Conservation (phyloP, 257 asterid species). For the Cruciata laevipes region DNA sequence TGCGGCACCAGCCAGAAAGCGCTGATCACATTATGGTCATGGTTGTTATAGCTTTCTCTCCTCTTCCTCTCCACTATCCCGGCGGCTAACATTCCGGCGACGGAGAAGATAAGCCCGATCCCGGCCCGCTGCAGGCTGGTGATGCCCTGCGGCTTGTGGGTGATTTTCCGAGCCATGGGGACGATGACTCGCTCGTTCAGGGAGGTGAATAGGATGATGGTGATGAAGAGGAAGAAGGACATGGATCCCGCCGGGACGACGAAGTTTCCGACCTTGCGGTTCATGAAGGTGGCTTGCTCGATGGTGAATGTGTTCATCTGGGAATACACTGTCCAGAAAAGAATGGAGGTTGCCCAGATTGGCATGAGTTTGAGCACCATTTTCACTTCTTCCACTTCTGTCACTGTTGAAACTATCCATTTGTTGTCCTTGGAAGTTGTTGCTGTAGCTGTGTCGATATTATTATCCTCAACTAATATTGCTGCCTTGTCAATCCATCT, state of each 20-base stretch:
- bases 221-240: conserved; percentile 65
- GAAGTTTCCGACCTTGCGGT: conserved; percentile 45
- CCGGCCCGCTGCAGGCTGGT: conserved; percentile 72
- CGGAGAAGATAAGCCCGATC: conserved; percentile 55
- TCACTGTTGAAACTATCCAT: conserved; percentile 44
- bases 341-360: conserved; percentile 81
- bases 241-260: conserved; percentile 65
- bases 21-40: conserved; percentile 19
- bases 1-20: conserved; percentile 90
- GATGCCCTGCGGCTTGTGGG: conserved; percentile 51
- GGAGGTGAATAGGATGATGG: conserved; percentile 69
- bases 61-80: conserved; percentile 52
- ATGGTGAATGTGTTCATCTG: conserved; percentile 84
- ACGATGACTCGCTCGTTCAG: conserved; percentile 56
- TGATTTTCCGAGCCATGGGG: conserved; percentile 49
- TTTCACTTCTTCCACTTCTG: conserved; percentile 78
- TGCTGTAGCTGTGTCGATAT: neutral
- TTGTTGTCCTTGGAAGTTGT: conserved; percentile 5
- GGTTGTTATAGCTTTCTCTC: conserved; percentile 16
- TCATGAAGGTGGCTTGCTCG: conserved; percentile 85
- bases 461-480: conserved; percentile 31
- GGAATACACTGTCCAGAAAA: conserved; percentile 84
- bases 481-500: conserved; percentile 90
- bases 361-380: conserved; percentile 75
- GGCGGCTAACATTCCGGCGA: conserved; percentile 62